Evolutionary conservation across 176 grass and related monocot species (phyloP).

Genomic region (Eleusine coracana): DNA sequence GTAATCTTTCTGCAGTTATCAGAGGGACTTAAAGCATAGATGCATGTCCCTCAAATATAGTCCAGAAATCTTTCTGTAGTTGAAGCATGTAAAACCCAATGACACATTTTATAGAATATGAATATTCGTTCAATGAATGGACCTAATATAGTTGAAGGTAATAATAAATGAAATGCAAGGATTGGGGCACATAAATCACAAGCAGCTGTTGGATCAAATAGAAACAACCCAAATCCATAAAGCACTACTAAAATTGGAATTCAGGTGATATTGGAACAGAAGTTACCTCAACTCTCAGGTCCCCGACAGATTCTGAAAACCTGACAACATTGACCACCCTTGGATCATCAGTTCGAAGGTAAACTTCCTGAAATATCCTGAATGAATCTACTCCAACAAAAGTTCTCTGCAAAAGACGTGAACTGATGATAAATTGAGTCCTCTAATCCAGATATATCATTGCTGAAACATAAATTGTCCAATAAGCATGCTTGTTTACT

Average conservation of each 20-base stretch:
- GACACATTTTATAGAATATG: background rate
- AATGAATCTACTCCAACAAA: slow-evolving; percentile 95
- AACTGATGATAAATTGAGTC: slow-evolving; percentile 30
- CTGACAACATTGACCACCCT: slow-evolving; percentile 89
- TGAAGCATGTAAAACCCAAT: background rate
- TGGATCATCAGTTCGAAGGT: slow-evolving; percentile 84
- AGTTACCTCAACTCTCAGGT: slow-evolving; percentile 87
- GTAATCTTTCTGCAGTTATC: slow-evolving; percentile 17
- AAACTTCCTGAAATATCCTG: slow-evolving; percentile 93
- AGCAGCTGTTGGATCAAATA: background rate
- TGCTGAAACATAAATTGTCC: slow-evolving; percentile 35
- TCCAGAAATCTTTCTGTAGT: slow-evolving; percentile 4
- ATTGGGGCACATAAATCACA: slow-evolving; percentile 8
- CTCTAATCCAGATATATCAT: background rate
- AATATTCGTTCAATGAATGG: background rate
- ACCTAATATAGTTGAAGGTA: background rate
- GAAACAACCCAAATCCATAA: slow-evolving; percentile 2
- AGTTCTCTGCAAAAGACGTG: slow-evolving; percentile 69
- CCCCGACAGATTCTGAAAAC: slow-evolving; percentile 91
- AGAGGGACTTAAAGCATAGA: background rate
- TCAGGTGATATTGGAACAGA: slow-evolving; percentile 12
- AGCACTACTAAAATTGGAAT: background rate
- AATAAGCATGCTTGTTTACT: slow-evolving; percentile 28
- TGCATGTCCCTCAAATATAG: background rate
- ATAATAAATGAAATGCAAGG: slow-evolving; percentile 1